These are phyloP conservation scores for Psilocybe cyanescens DNA, from an alignment of 768 basidiomycete species.

Conservation along the genomic window DNA sequence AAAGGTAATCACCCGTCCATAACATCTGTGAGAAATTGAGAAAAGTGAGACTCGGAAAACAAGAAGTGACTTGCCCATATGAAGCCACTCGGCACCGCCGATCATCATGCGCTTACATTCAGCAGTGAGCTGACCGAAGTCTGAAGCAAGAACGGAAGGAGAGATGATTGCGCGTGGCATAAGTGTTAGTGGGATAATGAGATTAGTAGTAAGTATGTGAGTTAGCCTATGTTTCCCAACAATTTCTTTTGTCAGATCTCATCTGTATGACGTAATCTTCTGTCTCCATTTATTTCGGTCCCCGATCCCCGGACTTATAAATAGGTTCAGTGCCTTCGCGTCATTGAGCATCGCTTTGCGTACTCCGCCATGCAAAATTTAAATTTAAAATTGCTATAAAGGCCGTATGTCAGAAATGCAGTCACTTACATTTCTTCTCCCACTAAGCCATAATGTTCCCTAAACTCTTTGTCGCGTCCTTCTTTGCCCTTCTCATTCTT, in stretches of 20 bases:
- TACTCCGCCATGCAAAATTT: not conserved
- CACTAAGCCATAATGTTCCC: constrained; percentile 39
- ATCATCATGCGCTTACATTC: constrained; percentile 98
- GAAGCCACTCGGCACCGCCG: constrained; percentile 95
- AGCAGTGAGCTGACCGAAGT: constrained; percentile 92
- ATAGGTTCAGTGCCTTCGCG: not conserved
- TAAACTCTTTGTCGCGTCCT: constrained; percentile 36
- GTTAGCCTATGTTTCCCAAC: not conserved
- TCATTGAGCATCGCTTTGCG: constrained; percentile 5
- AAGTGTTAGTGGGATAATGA: constrained; percentile 9
- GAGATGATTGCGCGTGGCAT: constrained; percentile 95
- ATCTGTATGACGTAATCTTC: constrained; percentile 6
- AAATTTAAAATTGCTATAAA: not conserved
- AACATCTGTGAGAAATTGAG: constrained; percentile 61
- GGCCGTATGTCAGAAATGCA: constrained; percentile 2
- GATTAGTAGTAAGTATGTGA: not conserved
- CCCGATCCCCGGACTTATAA: not conserved
- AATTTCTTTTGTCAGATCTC: constrained; percentile 4
- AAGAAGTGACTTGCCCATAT: constrained; percentile 73
- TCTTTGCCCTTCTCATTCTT: constrained; percentile 38
- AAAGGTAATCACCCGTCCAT: constrained; percentile 85
- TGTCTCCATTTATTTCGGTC: not conserved
- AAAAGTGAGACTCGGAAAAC: constrained; percentile 1
- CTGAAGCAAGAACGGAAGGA: constrained; percentile 95
- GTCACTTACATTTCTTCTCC: constrained; percentile 20